Evolutionary conservation across 2,329 filamentous ascomycete species (phyloP).

Genomic region (Tolypocladium paradoxum): DNA sequence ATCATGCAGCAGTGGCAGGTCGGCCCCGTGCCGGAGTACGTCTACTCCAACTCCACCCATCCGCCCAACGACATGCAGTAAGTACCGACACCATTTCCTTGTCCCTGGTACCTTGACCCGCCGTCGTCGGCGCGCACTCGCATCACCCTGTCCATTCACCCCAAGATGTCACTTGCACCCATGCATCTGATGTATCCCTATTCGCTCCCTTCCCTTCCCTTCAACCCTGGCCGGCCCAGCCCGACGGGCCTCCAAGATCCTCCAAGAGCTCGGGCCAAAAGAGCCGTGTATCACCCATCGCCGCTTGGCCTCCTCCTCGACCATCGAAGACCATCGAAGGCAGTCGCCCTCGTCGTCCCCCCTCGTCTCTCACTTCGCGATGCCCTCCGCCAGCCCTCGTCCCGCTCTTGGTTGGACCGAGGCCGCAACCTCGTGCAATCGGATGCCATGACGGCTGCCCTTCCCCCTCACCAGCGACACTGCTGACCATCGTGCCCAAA

Average conservation of each 20-base stretch:
- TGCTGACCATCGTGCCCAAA: constrained; percentile 17
- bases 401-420: constrained; percentile 5
- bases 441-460: constrained; percentile 13
- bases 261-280: not conserved
- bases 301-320: constrained; percentile 4
- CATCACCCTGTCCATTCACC: not conserved
- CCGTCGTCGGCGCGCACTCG: not conserved
- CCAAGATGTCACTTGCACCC: constrained; percentile 2
- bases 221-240: not conserved
- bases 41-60: constrained; percentile 43
- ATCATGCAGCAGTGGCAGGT: constrained; percentile 53
- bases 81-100: constrained; percentile 31
- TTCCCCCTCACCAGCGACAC: constrained; percentile 11
- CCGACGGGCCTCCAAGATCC: not conserved
- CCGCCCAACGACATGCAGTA: constrained; percentile 48
- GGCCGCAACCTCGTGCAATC: constrained; percentile 9
- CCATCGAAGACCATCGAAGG: not conserved
- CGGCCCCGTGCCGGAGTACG: constrained; percentile 49
- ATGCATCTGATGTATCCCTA: constrained; percentile 1
- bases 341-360: constrained; percentile 5
- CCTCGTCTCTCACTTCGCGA: not conserved
- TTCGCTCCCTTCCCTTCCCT: not conserved
- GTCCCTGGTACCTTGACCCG: constrained; percentile 16
- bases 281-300: constrained; percentile 13
- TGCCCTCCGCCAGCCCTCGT: constrained; percentile 4